Percentiles rank a stretch among this genome's conserved stretches.
Conservation (phyloP, 805 yeast species). For the Saccharomycopsis amapae region DNA sequence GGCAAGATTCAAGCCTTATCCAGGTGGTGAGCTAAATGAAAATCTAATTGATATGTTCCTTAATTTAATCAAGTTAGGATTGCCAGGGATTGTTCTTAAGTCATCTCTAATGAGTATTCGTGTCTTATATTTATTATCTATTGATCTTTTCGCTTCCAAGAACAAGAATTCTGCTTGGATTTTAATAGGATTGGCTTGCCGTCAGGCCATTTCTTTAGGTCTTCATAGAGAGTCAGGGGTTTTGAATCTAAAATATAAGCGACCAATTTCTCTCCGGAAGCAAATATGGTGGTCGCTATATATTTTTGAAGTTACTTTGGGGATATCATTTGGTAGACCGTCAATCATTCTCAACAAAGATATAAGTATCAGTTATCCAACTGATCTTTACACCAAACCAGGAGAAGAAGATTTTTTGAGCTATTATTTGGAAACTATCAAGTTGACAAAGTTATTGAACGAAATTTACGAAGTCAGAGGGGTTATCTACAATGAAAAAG, state of each 20-base stretch:
- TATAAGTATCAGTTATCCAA: conserved; percentile 37
- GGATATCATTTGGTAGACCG: conserved; percentile 41
- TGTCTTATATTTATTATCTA: conserved; percentile 35
- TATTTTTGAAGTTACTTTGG: conserved; percentile 34
- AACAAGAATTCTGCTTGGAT: conserved; percentile 45
- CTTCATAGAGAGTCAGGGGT: conserved; percentile 36
- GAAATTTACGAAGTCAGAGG: conserved; percentile 36
- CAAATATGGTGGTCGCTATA: conserved; percentile 37
- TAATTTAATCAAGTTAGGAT: conserved; percentile 35
- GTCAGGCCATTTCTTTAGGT: conserved; percentile 44
- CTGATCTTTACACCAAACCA: conserved; percentile 25
- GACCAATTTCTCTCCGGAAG: conserved; percentile 27
- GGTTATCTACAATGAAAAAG: conserved; percentile 29
- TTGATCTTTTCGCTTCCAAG: conserved; percentile 37
- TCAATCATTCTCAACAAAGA: conserved; percentile 39
- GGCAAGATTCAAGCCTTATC: conserved; percentile 28
- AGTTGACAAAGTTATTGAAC: conserved; percentile 33
- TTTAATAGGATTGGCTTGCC: conserved; percentile 38
- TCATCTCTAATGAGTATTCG: conserved; percentile 41
- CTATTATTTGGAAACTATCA: conserved; percentile 31
- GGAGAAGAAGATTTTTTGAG: conserved; percentile 28
- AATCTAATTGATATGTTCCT: conserved; percentile 30
- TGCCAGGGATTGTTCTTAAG: conserved; percentile 38
- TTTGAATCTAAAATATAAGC: conserved; percentile 34
- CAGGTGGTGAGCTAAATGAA: conserved; percentile 27